Percentiles rank a stretch among this genome's conserved stretches.
These are phyloP conservation scores for Phytophthora chlamydospora DNA, from an alignment of 352 stramenopile species.

Conservation along the genomic window DNA sequence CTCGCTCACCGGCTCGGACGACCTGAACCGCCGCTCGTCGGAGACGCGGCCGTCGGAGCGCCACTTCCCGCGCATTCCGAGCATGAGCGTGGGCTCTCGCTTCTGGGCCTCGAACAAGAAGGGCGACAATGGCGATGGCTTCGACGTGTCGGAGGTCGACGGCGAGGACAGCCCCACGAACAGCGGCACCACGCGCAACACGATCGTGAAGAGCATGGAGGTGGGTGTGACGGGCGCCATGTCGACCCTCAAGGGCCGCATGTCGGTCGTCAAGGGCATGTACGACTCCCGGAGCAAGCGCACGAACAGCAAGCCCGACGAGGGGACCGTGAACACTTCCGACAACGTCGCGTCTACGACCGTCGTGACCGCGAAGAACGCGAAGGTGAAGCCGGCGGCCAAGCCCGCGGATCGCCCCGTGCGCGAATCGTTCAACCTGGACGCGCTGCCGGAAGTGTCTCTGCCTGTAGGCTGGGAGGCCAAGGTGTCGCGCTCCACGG, in stretches of 20 bases:
- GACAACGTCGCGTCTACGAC: constrained; percentile 33
- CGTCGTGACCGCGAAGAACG: constrained; percentile 34
- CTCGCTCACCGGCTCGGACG: constrained; percentile 80
- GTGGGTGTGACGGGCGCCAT: constrained; percentile 74
- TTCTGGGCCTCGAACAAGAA: constrained; percentile 77
- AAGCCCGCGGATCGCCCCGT: constrained; percentile 55
- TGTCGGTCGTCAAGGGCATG: constrained; percentile 79
- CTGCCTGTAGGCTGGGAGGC: constrained; percentile 84
- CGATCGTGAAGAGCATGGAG: constrained; percentile 80
- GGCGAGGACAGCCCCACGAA: constrained; percentile 54
- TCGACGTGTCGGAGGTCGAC: constrained; percentile 54
- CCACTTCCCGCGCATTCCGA: constrained; percentile 72
- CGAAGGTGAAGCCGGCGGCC: constrained; percentile 44
- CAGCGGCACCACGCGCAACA: constrained; percentile 68
- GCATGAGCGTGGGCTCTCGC: constrained; percentile 65
- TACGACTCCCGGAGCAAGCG: constrained; percentile 70
- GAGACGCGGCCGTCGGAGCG: constrained; percentile 61
- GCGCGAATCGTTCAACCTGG: constrained; percentile 86
- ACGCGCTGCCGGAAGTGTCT: constrained; percentile 81
- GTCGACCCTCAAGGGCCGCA: constrained; percentile 83
- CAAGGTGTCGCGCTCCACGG: constrained; percentile 87
- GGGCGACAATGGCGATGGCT: constrained; percentile 49
- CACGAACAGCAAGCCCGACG: constrained; percentile 63
- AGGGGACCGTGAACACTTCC: constrained; percentile 33
- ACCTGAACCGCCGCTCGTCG: constrained; percentile 63